Base-by-base conservation (phyloP, 108 stramenopile species). In the Epithemia pelagica region DNA sequence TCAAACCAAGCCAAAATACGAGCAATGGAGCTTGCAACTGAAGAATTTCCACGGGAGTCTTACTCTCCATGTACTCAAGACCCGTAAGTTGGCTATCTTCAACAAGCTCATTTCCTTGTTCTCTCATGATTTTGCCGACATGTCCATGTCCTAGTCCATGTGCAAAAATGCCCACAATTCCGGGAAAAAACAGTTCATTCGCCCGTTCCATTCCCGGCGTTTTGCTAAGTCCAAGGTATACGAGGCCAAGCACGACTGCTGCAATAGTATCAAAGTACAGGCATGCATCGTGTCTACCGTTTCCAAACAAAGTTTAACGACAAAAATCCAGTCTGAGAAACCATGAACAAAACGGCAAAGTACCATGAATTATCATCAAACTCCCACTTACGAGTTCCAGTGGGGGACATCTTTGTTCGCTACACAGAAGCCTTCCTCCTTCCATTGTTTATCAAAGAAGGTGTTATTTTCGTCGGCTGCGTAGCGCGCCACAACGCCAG, bases 101-200 rank as follows among this genome's bases (percentile, higher is more conserved):
- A 27, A 23, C 71, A 20, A 22, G 1, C 30, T 25, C n/a, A 2
- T 22, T 25, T 7, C 27, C 58, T 22, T 28, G 28, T 2, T 61
- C 59, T 29, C 72, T 58, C 21, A 73, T 67, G 0, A 29, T 52
- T 28, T 52, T 31, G 59, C 32, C 65, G 23, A 73, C 7, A 0
- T 52, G 1, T 24, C 59, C 65, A 67, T 73, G 72, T 0, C 51
- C 72, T 20, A 73, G 18, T 18, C 72, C 72, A 32, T 73, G 72
- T 15, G 51, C 58, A 20, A 67, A 32, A 1, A 73, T 60, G 5
- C 66, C 72, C 0, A 30, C 20, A 29, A 74, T 56, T 30, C 32
- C 31, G 7, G 67, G n/a, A 26, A 28, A 7, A 10, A 31, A 21
- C 29, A 61, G 28, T 31, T 28, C 21, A 21, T 58, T 68, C 23